Conservation (phyloP, 139 green algal genomes). For the Picochlorum sp. region DNA sequence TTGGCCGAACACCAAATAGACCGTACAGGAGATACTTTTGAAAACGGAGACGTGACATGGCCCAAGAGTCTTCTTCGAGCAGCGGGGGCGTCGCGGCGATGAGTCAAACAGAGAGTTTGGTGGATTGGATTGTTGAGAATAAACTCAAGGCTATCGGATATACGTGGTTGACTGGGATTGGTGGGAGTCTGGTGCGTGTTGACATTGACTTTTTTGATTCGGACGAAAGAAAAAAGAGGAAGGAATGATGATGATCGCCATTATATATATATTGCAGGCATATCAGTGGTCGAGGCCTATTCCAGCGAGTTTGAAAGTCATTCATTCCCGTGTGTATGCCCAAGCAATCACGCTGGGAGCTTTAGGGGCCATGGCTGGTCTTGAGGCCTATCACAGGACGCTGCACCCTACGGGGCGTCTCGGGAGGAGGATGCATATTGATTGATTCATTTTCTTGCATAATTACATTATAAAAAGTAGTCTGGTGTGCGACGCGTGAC, state of each 20-base stretch:
- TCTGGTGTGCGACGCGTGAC: conserved; percentile 75
- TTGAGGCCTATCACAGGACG: conserved; percentile 22
- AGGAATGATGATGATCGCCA: no score
- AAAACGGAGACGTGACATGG: no score
- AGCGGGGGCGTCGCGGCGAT: no score
- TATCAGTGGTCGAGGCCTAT: conserved; percentile 44
- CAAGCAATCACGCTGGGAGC: conserved; percentile 41
- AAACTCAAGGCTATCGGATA: conserved; percentile 15
- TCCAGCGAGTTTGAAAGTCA: conserved; percentile 36
- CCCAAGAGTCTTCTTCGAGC: no score
- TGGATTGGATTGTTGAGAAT: conserved; percentile 16
- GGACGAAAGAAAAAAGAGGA: background rate
- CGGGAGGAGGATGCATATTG: conserved; percentile 13
- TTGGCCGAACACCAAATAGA: no score
- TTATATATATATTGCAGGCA: conserved; percentile 12
- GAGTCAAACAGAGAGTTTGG: background rate
- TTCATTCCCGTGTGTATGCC: conserved; percentile 40
- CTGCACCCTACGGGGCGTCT: background rate
- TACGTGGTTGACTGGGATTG: conserved; percentile 19
- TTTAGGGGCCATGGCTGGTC: conserved; percentile 20
- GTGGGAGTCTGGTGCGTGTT: conserved; percentile 20
- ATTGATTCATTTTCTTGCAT: background rate
- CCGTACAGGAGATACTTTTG: no score
- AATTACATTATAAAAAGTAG: conserved; percentile 76
- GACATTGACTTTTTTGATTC: background rate